Evolutionary conservation across 345 rosid genomes (phyloP), one percentile per base, ranked within the genome.

Genomic region (Hibiscus tridactylites): DNA sequence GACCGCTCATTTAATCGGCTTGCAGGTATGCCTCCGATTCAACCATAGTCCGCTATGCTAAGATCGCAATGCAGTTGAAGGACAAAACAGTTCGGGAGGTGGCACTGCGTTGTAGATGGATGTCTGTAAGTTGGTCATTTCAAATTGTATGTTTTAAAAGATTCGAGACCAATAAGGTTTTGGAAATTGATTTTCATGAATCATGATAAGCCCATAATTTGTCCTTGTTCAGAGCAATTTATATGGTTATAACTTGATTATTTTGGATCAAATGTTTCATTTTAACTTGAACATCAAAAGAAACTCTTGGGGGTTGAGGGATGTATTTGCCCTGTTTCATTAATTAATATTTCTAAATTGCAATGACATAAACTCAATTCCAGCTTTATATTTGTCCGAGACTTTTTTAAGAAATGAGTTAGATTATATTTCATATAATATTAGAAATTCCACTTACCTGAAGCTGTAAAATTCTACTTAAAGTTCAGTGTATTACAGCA

Each of bases 41-140:
- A 71, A 26, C 44, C 7, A 64, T 91, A n/a, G 79, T 81, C 70
- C 91, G 90, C 21, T 91, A 91, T 82, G 93, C 93, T 3, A 91
- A 88, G 85, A 91, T 91, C 71, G 93, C 97, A 0, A 83, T 79
- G 87, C 81, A 91, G 78, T 78, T 91, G 81, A 87, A 85, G 71
- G 90, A 83, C 79, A 91, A 91, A 80, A 88, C 93, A 5, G 91
- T 89, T 9, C 79, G 97, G 57, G 97, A 91, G 74, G 96, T 91
- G 66, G 96, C 97, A 0, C 73, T 91, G 57, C 89, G 91, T 39
- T 86, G 96, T 79, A 71, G 90, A 84, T 91, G 97, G 97, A 90
- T 89, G 90, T 82, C 71, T 82, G 96, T 91, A 72, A 74, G 93
- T 75, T 78, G 26, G 58, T 19, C 59, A 9, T 61, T 65, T 60